Conservation (phyloP, 441 rosid genomes). For the Pelargonium australe region DNA sequence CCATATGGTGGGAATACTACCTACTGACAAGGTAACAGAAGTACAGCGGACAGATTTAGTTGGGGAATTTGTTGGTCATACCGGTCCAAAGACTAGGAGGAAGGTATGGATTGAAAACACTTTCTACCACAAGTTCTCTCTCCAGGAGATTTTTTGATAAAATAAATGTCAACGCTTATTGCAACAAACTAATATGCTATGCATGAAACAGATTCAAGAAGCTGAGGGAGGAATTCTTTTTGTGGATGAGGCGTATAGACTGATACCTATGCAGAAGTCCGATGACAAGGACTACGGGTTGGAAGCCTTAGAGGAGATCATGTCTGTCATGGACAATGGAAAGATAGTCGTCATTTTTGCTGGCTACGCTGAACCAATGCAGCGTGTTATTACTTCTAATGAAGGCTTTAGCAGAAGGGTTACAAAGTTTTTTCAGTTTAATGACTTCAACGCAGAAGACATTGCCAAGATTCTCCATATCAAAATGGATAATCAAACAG, state of each 20-base stretch:
- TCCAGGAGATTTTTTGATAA: constrained; percentile 1
- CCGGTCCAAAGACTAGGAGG: constrained; percentile 95
- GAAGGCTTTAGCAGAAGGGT: constrained; percentile 97
- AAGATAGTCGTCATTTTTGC: constrained; percentile 85
- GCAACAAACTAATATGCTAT: constrained; percentile 6
- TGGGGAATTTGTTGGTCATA: constrained; percentile 95
- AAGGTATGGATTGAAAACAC: constrained; percentile 40
- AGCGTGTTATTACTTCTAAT: constrained; percentile 84
- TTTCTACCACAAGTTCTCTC: background rate
- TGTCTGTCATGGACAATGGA: constrained; percentile 94
- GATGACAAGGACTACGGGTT: constrained; percentile 96
- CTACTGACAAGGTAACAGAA: constrained; percentile 88
- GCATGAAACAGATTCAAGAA: constrained; percentile 57
- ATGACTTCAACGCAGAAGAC: constrained; percentile 66
- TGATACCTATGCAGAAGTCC: constrained; percentile 86
- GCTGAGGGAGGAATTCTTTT: constrained; percentile 96
- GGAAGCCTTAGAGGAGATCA: constrained; percentile 93
- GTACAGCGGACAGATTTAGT: constrained; percentile 96
- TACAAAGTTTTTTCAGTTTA: constrained; percentile 79
- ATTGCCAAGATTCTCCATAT: constrained; percentile 68
- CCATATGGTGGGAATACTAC: constrained; percentile 79
- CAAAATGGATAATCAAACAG: constrained; percentile 72
- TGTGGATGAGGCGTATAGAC: constrained; percentile 89
- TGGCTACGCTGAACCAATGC: constrained; percentile 93
- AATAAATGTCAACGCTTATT: background rate